phyloP scores from a whole-genome alignment of 2,329 filamentous ascomycete species.

The Nothomitra cinnamomea region DNA sequence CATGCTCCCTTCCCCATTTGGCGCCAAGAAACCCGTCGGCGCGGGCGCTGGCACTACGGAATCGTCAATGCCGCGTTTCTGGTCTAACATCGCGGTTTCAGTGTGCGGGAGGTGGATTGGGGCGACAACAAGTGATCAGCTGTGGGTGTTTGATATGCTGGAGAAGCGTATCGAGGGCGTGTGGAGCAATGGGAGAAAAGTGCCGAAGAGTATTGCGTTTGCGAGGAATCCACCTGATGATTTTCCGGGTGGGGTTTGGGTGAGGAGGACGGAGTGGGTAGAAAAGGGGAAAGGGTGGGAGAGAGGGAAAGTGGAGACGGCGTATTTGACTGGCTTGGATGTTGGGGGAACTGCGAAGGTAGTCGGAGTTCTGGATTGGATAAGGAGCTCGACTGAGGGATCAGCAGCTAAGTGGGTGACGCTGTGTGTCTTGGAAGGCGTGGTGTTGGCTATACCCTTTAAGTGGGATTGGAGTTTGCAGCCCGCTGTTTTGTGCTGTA shows the following conservation, averaged over 20 bases:
- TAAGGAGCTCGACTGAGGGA: no score
- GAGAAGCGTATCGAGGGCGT: constrained; percentile 13
- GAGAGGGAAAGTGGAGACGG: constrained; percentile 8
- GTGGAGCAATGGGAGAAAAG: constrained; percentile 14
- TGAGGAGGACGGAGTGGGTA: constrained; percentile 13
- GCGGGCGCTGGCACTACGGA: constrained; percentile 12
- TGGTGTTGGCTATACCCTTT: no score
- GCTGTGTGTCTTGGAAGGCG: no score
- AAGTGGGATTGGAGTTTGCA: no score
- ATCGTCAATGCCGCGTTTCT: constrained; percentile 6
- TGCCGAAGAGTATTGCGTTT: constrained; percentile 13
- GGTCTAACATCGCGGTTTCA: constrained; percentile 9
- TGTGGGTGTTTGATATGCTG: constrained; percentile 17
- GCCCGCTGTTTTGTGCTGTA: no score
- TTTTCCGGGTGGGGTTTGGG: constrained; percentile 16
- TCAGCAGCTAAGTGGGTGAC: no score
- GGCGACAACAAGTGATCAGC: constrained; percentile 15
- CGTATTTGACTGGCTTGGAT: constrained; percentile 10
- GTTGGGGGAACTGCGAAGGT: background rate
- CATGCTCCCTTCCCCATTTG: constrained; percentile 11
- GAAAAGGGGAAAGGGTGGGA: constrained; percentile 8
- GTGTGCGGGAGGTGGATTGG: constrained; percentile 11
- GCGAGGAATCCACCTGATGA: constrained; percentile 15
- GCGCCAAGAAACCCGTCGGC: constrained; percentile 9
- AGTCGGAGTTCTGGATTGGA: no score